Percentiles rank a stretch among this genome's conserved stretches.
Evolutionary conservation across 129 eudicot genomes (phyloP).

Genomic region (Arctium lappa): DNA sequence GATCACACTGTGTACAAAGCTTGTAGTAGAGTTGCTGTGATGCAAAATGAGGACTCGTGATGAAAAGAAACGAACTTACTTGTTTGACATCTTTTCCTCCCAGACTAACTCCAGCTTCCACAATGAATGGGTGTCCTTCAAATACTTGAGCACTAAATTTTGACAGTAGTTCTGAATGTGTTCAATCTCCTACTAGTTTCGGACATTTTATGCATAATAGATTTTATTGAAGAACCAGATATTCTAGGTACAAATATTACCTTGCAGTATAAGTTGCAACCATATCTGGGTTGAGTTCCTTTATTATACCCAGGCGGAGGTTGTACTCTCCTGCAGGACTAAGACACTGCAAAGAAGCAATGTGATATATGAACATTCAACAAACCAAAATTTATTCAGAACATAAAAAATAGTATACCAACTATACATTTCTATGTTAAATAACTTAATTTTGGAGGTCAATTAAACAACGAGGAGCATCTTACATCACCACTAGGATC

Average conservation of each 20-base stretch:
- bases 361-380: background rate
- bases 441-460: background rate
- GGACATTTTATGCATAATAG: background rate
- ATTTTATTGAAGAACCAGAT: background rate
- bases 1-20: background rate
- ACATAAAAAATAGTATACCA: background rate
- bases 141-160: constrained; percentile 89
- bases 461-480: constrained; percentile 10
- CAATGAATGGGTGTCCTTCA: constrained; percentile 98
- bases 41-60: background rate
- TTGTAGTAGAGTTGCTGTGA: background rate
- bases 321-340: constrained; percentile 99
- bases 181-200: background rate
- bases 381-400: constrained; percentile 5
- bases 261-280: constrained; percentile 99
- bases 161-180: constrained; percentile 12
- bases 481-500: constrained; percentile 99
- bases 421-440: background rate
- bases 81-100: constrained; percentile 99
- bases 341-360: constrained; percentile 63
- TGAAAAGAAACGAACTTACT: constrained; percentile 38
- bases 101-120: constrained; percentile 97
- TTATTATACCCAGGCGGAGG: constrained; percentile 90
- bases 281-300: constrained; percentile 99
- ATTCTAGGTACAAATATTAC: constrained; percentile 30